Evolutionary conservation across 306 rosid genomes (phyloP).

Genomic region (Lithocarpus polystachyus): DNA sequence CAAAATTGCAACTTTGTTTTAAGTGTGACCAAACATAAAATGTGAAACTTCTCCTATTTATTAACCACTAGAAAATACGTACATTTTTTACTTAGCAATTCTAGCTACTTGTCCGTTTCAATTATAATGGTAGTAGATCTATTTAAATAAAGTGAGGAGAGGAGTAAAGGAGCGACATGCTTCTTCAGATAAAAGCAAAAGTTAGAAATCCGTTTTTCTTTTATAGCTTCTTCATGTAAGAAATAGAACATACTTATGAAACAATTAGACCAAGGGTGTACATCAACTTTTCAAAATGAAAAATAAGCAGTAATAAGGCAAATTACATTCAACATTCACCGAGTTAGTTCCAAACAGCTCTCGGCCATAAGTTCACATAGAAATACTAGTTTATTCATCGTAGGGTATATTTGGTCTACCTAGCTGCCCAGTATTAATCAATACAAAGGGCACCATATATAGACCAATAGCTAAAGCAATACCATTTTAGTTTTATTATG

Average conservation of each 20-base stretch:
- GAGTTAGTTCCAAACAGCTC: conserved; percentile 19
- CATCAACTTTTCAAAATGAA: neutral
- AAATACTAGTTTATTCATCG: conserved; percentile 4
- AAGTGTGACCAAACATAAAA: too few relatives aligned
- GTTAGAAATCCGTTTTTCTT: neutral
- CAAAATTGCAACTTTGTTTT: too few relatives aligned
- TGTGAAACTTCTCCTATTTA: too few relatives aligned
- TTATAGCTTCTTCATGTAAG: neutral
- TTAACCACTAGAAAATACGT: too few relatives aligned
- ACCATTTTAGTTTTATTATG: conserved; percentile 36
- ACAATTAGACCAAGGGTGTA: neutral
- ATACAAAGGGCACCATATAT: conserved; percentile 9
- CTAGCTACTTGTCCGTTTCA: too few relatives aligned
- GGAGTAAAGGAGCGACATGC: neutral
- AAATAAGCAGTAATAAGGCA: neutral
- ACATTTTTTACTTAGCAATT: too few relatives aligned
- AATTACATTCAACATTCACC: conserved; percentile 19
- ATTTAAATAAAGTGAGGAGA: neutral
- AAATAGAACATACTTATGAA: neutral
- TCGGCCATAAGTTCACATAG: conserved; percentile 2
- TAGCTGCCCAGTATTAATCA: conserved; percentile 5
- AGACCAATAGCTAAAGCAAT: conserved; percentile 19
- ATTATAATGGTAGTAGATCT: too few relatives aligned
- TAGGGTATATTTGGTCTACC: conserved; percentile 1
- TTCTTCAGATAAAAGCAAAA: neutral